These are phyloP conservation scores for Apiotrichum veenhuisii DNA, from an alignment of 1,284 basidiomycete species.

Conservation along the genomic window DNA sequence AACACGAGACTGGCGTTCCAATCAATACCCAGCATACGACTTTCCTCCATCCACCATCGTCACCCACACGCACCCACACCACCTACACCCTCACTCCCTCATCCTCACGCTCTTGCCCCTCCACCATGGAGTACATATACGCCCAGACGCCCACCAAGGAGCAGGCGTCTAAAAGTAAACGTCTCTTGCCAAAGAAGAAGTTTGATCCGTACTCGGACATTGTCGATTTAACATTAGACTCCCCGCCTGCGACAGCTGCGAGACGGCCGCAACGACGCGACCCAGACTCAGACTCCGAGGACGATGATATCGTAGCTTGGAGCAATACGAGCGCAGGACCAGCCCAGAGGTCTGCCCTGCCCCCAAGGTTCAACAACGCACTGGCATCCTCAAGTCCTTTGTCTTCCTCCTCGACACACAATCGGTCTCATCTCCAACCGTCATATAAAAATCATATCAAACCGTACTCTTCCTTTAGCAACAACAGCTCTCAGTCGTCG, in stretches of 20 bases:
- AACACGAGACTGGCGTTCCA: too few species aligned
- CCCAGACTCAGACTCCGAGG: background rate
- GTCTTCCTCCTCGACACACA: background rate
- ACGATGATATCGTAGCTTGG: background rate
- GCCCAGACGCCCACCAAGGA: background rate
- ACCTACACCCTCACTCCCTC: background rate
- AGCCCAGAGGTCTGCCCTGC: too few species aligned
- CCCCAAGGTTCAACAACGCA: too few species aligned
- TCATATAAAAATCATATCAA: too few species aligned
- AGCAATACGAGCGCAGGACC: too few species aligned
- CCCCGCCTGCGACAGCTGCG: background rate
- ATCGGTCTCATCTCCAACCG: background rate
- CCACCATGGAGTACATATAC: background rate
- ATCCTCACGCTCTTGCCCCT: background rate
- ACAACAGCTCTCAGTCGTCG: background rate
- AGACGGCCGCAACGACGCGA: too few species aligned
- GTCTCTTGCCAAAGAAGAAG: background rate
- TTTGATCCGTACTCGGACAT: conserved; percentile 3
- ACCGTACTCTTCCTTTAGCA: background rate
- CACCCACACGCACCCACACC: background rate
- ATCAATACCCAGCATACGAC: background rate
- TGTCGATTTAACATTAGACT: conserved; percentile 5
- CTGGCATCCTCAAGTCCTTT: background rate
- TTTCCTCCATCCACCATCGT: background rate
- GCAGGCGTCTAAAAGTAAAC: background rate